A percentile compares a stretch with the other conserved stretches of the same genome.
phyloP scores from a whole-genome alignment of 2,329 filamentous ascomycete genomes.

The Fusarium albidum region DNA sequence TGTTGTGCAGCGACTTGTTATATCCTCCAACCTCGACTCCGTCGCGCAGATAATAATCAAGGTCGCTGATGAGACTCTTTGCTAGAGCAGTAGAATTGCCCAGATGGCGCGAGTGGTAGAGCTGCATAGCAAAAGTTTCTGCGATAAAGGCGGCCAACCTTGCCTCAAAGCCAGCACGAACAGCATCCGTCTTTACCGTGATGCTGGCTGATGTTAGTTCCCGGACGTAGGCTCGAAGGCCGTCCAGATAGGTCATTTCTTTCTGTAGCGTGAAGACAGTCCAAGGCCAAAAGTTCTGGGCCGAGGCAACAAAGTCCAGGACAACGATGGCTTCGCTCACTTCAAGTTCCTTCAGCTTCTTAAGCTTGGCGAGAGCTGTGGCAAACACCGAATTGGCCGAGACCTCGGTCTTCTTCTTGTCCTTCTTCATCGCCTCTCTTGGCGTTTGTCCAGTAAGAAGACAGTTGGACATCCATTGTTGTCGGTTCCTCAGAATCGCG shows the following conservation, averaged over 20 bases:
- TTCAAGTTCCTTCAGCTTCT: conserved; percentile 69
- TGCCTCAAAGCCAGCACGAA: conserved; percentile 68
- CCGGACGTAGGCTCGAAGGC: conserved; percentile 75
- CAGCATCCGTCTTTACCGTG: conserved; percentile 62
- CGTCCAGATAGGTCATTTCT: conserved; percentile 76
- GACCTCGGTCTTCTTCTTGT: conserved; percentile 58
- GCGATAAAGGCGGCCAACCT: conserved; percentile 82
- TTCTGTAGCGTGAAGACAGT: conserved; percentile 82
- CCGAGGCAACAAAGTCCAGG: conserved; percentile 85
- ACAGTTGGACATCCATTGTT: conserved; percentile 96
- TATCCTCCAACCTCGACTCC: conserved; percentile 83
- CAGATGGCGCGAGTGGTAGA: conserved; percentile 84
- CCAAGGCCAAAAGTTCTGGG: conserved; percentile 97
- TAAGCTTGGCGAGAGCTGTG: conserved; percentile 75
- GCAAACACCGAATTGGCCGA: conserved; percentile 72
- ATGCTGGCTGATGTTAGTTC: conserved; percentile 61
- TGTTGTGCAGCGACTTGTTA: conserved; percentile 85
- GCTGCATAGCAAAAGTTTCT: conserved; percentile 88
- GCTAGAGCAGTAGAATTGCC: conserved; percentile 72
- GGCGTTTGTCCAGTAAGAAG: conserved; percentile 89
- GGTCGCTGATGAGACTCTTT: conserved; percentile 74
- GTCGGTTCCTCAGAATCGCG: conserved; percentile 84
- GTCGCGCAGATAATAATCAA: conserved; percentile 82
- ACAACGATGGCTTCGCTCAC: conserved; percentile 75
- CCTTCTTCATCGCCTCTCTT: conserved; percentile 72